Base-by-base conservation (phyloP, 2,329 filamentous ascomycete genomes). In the Alternaria brassicae region DNA sequence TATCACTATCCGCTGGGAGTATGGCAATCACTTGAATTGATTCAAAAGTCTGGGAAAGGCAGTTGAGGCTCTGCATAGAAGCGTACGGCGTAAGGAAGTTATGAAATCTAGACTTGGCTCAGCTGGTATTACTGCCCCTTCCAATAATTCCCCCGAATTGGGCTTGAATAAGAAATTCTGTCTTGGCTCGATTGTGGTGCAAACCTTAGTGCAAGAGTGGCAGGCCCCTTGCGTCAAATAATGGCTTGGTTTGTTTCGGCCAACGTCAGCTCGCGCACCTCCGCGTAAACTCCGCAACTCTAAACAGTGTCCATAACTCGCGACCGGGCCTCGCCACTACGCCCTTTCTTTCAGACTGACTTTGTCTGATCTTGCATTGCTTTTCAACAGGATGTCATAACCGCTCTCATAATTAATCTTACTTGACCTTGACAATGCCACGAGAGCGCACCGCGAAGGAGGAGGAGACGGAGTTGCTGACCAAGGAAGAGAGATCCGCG, bases 381-480 rank as follows among this genome's bases (percentile, higher is more conserved):
- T 32, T 17, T 30, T 42, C 25, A 47, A 3, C 53, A 66, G 30
- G 37, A 74, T 74, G 72, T 56, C 34, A 63, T 60, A 45, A 61
- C 37, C 23, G 34, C 12, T 51, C 15, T 36, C 21, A 10, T 6
- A 44, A 23, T 15, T 32, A 39, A 15, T 32, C 39, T 32, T 37
- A 34, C 37, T 60, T 53, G 44, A 60, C 40, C 34, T 45, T 60
- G 58, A 70, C 49, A 27, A 78, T 78, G 75, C 71, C 75, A 60
- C 72, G 69, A 53, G 72, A 75, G 61, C 72, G 70, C 61, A 65
- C 70, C 47, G 59, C 69, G 54, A 73, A 75, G 66, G 75, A 79
- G 62, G 81, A 83, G 70, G 81, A 83, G 74, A 75, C 77, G 56
- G 75, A 80, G 68, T 81, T 81, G 58, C 75, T 83, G 21, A 80